Conservation (phyloP, 2,329 filamentous ascomycete genomes). For the Cladosporium sp. region DNA sequence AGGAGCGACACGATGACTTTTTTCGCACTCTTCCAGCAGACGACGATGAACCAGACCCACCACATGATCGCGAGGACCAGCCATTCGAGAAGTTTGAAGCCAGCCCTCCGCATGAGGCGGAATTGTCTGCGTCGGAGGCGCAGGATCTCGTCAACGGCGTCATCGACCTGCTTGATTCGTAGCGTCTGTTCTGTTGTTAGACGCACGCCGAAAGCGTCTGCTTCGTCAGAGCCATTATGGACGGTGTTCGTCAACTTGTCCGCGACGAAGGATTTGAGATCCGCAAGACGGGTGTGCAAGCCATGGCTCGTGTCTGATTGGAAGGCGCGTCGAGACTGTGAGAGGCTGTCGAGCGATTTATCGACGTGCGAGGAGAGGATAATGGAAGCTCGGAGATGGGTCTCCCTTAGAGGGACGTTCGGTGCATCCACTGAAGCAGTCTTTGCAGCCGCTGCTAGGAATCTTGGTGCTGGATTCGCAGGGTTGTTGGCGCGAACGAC, state of each 20-base stretch:
- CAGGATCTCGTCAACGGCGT: slow-evolving; percentile 66
- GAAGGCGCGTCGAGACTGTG: slow-evolving; percentile 50
- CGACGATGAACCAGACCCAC: slow-evolving; percentile 88
- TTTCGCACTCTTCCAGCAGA: slow-evolving; percentile 38
- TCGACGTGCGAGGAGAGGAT: slow-evolving; percentile 47
- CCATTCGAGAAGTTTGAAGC: slow-evolving; percentile 86
- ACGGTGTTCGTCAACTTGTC: slow-evolving; percentile 56
- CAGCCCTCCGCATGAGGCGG: slow-evolving; percentile 68
- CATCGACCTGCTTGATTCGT: slow-evolving; percentile 73
- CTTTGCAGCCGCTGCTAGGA: slow-evolving; percentile 36
- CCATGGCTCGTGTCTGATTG: slow-evolving; percentile 41
- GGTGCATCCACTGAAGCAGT: slow-evolving; percentile 40
- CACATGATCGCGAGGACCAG: slow-evolving; percentile 83
- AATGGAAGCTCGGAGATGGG: slow-evolving; percentile 40
- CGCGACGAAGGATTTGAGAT: slow-evolving; percentile 44
- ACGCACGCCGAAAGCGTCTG: slow-evolving; percentile 72
- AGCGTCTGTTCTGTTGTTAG: slow-evolving; percentile 73
- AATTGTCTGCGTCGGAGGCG: slow-evolving; percentile 70
- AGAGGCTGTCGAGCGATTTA: slow-evolving; percentile 35
- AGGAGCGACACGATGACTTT: neutral
- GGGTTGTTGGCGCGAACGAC: slow-evolving; percentile 57
- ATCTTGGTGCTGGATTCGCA: slow-evolving; percentile 29
- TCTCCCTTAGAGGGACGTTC: slow-evolving; percentile 1
- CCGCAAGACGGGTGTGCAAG: slow-evolving; percentile 41
- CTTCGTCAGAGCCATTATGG: slow-evolving; percentile 67